Conservation (phyloP, 2,329 filamentous ascomycete species). For the Xylaria arbuscula region DNA sequence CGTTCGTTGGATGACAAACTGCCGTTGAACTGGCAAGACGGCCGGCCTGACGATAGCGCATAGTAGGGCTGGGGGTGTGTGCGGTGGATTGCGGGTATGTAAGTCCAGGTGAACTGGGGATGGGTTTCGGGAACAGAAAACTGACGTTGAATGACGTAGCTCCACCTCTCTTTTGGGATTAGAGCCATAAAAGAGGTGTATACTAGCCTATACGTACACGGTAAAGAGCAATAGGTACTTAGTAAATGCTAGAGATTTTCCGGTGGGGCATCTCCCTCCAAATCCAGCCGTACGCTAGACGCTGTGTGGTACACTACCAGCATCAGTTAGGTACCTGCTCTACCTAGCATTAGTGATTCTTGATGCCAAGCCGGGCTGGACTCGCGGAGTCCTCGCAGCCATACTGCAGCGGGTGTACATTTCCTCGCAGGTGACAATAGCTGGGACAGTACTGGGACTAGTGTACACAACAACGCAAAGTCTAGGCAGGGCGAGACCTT, state of each 20-base stretch:
- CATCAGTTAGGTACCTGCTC: neutral
- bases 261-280: neutral
- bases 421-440: neutral
- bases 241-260: conserved; percentile 11
- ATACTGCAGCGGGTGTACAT: conserved; percentile 3
- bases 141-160: conserved; percentile 26
- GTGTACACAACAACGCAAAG: conserved; percentile 9
- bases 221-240: neutral
- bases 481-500: conserved; percentile 35
- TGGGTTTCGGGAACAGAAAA: neutral
- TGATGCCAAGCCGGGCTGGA: conserved; percentile 27
- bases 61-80: conserved; percentile 6
- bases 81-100: neutral
- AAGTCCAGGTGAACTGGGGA: neutral
- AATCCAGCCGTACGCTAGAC: no score
- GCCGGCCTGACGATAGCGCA: neutral
- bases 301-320: neutral
- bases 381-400: conserved; percentile 3
- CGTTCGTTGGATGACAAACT: conserved; percentile 9
- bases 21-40: neutral
- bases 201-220: neutral
- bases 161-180: conserved; percentile 17
- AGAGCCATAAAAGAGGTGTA: neutral
- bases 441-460: neutral
- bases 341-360: neutral